phyloP scores from a whole-genome alignment of 2,329 filamentous ascomycete species.

The Trichophyton benhamiae region DNA sequence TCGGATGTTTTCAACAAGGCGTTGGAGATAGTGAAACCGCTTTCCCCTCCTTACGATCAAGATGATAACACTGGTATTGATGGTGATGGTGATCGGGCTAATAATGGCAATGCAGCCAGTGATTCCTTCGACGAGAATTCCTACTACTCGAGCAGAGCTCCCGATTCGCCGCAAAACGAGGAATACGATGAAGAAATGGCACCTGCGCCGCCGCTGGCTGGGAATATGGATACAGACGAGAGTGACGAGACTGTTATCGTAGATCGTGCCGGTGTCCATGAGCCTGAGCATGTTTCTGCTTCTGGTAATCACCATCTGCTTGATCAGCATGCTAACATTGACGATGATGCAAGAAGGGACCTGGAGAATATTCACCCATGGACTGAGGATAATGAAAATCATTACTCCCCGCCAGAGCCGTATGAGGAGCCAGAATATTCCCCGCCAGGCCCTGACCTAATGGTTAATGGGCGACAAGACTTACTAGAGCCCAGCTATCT shows the following conservation, averaged over 20 bases:
- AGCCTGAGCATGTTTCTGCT: not conserved
- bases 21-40: conserved; percentile 56
- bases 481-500: conserved; percentile 14
- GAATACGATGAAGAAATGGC: conserved; percentile 14
- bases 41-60: conserved; percentile 37
- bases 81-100: conserved; percentile 40
- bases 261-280: not conserved
- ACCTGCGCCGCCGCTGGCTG: conserved; percentile 11
- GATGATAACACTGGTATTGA: conserved; percentile 19
- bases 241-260: conserved; percentile 1
- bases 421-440: conserved; percentile 39
- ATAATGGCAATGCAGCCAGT: conserved; percentile 54
- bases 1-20: conserved; percentile 61
- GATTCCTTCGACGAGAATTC: conserved; percentile 88
- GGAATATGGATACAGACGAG: conserved; percentile 22
- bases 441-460: conserved; percentile 32
- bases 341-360: conserved; percentile 21
- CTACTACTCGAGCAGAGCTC: conserved; percentile 83
- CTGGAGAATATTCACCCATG: conserved; percentile 15
- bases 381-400: conserved; percentile 1
- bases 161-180: conserved; percentile 55
- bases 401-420: conserved; percentile 18
- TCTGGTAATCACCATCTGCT: conserved; percentile 21
- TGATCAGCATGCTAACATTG: conserved; percentile 27
- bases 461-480: conserved; percentile 21